Conservation (phyloP, 108 stramenopile genomes). For the Seminavis robusta region DNA sequence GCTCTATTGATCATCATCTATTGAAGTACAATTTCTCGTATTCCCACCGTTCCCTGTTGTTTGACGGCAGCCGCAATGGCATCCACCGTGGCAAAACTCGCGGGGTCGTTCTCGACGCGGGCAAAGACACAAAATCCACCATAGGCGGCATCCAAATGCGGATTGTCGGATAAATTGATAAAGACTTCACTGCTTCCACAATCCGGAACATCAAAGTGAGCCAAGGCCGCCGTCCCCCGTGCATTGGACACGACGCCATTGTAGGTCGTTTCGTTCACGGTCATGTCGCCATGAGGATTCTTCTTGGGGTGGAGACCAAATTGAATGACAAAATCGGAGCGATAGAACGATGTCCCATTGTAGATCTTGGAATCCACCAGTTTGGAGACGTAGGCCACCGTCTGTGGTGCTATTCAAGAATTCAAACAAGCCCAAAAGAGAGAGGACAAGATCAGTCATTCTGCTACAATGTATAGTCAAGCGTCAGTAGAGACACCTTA, state of each 20-base stretch:
- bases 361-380: no score
- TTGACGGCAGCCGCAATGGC: constrained; percentile 8
- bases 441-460: no score
- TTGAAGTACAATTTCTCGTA: not conserved
- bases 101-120: constrained; percentile 1
- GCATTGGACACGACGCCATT: constrained; percentile 1
- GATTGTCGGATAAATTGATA: constrained; percentile 18
- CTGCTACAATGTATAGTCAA: no score
- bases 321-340: constrained; percentile 26
- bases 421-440: no score
- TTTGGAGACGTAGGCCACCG: no score
- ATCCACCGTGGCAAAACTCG: constrained; percentile 6
- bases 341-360: no score
- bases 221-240: constrained; percentile 14
- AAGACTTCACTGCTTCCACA: constrained; percentile 19
- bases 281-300: not conserved
- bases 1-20: no score
- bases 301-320: constrained; percentile 3
- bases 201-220: constrained; percentile 26
- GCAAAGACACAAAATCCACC: constrained; percentile 26
- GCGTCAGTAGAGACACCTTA: no score
- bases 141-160: constrained; percentile 22
- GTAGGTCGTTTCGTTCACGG: constrained; percentile 13
- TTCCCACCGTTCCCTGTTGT: not conserved
- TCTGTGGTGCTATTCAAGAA: no score